These are phyloP conservation scores for Triticum turgidum DNA, from an alignment of 176 grass and related monocot genomes.

Conservation along the genomic window DNA sequence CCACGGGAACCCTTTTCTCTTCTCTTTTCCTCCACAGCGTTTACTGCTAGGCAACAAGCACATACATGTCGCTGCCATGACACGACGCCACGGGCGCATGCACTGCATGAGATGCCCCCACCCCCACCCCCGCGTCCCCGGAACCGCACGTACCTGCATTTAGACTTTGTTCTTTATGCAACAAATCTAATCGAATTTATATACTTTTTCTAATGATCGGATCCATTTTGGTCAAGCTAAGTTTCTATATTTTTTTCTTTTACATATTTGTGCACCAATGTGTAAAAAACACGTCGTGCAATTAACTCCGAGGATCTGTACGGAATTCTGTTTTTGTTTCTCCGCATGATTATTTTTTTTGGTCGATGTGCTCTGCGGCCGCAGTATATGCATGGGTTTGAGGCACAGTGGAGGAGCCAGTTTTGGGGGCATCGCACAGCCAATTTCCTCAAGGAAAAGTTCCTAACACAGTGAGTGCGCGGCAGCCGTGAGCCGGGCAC, in stretches of 20 bases:
- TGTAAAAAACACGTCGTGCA: not conserved
- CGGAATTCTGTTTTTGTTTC: not conserved
- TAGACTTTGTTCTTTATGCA: too few species aligned
- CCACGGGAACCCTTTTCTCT: not conserved
- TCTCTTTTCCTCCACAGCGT: not conserved
- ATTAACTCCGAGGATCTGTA: not conserved
- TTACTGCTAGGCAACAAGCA: not conserved
- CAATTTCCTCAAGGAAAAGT: not conserved
- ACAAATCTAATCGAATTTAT: not conserved
- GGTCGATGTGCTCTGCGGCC: not conserved
- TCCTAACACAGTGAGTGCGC: not conserved
- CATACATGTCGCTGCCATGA: conserved; percentile 6
- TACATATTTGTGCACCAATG: too few species aligned
- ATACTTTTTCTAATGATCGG: not conserved
- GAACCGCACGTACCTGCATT: too few species aligned
- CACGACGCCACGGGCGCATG: conserved; percentile 27
- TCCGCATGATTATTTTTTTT: not conserved
- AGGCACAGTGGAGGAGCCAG: not conserved
- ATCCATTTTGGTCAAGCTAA: not conserved
- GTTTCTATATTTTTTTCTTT: too few species aligned
- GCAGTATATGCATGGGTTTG: not conserved
- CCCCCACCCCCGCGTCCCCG: too few species aligned
- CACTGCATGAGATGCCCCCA: not conserved
- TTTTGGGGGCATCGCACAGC: not conserved
- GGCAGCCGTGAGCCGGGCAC: not conserved